These are phyloP conservation scores for Wickerhamiella occidentalis DNA, from an alignment of 805 yeast species.

Conservation along the genomic window DNA sequence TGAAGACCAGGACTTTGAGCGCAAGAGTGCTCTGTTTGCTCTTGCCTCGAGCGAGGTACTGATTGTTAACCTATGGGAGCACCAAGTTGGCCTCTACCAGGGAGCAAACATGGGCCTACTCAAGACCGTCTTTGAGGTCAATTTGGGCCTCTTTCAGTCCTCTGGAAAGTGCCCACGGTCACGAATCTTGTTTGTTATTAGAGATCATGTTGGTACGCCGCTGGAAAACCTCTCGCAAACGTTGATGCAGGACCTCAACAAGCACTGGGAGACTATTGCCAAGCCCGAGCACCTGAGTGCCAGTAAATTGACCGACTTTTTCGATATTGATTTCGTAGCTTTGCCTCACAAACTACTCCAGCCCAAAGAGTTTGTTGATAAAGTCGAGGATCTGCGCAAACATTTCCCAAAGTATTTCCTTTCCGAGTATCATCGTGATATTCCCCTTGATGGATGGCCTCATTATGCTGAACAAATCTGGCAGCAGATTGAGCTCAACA, in stretches of 20 bases:
- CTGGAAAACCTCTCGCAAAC: conserved; percentile 56
- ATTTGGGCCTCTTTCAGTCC: conserved; percentile 68
- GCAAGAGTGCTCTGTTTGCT: conserved; percentile 93
- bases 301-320: conserved; percentile 56
- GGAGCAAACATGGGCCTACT: conserved; percentile 95
- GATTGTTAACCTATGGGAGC: conserved; percentile 92
- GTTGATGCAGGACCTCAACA: conserved; percentile 53
- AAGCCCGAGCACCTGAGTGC: conserved; percentile 57
- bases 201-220: conserved; percentile 92
- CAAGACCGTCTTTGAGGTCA: conserved; percentile 94
- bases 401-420: conserved; percentile 43
- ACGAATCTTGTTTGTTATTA: conserved; percentile 59
- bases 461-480: conserved; percentile 82
- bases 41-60: conserved; percentile 81
- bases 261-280: conserved; percentile 64
- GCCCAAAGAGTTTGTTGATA: conserved; percentile 52
- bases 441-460: conserved; percentile 95
- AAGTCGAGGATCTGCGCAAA: conserved; percentile 52
- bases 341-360: conserved; percentile 78
- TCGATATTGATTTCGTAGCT: conserved; percentile 71
- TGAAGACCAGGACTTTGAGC: conserved; percentile 95
- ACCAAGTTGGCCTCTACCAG: conserved; percentile 91
- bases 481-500: conserved; percentile 86
- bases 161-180: conserved; percentile 35
- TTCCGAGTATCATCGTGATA: conserved; percentile 61